Percentiles rank a stretch among this genome's conserved stretches.
These are phyloP conservation scores for Xylaria curta DNA, from an alignment of 495 filamentous ascomycete genomes.

Conservation along the genomic window DNA sequence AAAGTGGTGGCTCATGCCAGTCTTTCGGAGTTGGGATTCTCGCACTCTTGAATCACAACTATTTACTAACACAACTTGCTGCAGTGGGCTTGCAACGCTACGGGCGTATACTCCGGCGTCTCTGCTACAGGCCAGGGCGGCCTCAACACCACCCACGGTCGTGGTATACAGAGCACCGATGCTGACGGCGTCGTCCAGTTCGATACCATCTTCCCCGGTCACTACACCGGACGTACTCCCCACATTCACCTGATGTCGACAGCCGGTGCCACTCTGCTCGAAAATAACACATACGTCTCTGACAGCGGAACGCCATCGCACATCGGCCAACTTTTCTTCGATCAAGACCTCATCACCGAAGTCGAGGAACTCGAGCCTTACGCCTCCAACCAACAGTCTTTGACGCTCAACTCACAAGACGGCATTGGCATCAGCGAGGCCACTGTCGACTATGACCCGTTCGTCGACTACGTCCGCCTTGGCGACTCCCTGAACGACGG, in stretches of 20 bases:
- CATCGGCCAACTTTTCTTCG: slow-evolving; percentile 64
- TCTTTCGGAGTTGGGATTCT: neutral
- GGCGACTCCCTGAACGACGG: slow-evolving; percentile 55
- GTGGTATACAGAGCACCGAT: slow-evolving; percentile 57
- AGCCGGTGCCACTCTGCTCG: slow-evolving; percentile 38
- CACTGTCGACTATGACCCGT: slow-evolving; percentile 48
- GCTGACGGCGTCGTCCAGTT: slow-evolving; percentile 56
- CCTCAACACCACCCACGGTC: slow-evolving; percentile 55
- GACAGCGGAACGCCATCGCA: slow-evolving; percentile 60
- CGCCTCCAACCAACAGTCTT: slow-evolving; percentile 39
- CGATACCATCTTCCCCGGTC: slow-evolving; percentile 59
- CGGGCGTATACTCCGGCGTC: slow-evolving; percentile 57
- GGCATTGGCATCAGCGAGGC: slow-evolving; percentile 40
- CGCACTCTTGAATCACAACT: neutral
- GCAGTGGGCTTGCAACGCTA: slow-evolving; percentile 54
- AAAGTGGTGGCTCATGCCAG: neutral
- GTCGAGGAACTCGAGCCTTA: slow-evolving; percentile 47
- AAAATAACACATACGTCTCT: slow-evolving; percentile 45
- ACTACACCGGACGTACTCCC: slow-evolving; percentile 57
- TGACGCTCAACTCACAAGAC: slow-evolving; percentile 44
- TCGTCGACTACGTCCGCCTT: slow-evolving; percentile 50
- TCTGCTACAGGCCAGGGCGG: slow-evolving; percentile 40
- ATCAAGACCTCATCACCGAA: slow-evolving; percentile 40
- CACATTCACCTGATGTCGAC: slow-evolving; percentile 51
- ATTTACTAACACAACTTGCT: neutral